Evolutionary conservation across 352 stramenopile genomes (phyloP), one percentile per base, ranked within the genome.

Genomic region (Pilasporangium apinafurcum): DNA sequence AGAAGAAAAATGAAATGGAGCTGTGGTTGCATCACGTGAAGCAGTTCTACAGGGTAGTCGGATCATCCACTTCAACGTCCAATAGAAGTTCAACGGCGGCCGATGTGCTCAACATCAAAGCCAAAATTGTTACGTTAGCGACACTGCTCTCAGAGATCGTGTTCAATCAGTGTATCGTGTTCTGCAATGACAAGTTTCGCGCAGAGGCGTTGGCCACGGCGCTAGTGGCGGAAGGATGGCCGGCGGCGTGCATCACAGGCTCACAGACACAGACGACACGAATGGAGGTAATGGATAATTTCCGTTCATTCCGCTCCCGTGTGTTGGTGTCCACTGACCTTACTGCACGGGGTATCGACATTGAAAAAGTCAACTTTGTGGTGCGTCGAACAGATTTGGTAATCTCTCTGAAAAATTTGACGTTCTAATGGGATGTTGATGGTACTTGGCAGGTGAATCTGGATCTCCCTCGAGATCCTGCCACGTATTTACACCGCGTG

Each of bases 131-230:
- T 21, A 60, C 58, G 39, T 56, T 91, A 16, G 65, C 59, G 24
- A 31, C 44, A 18, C 51, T 91, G 24, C 69, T 91, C 6, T 70
- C 79, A 4, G 68, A 85, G 40, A 62, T 89, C 32, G 48, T 67
- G 28, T 91, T 91, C 47, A 65, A 70, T 28, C 75, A 91, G 50
- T 88, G 79, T 48, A 88, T 91, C 43, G 76, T 88, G 26, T 91
- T 91, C 44, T 89, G 73, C 59, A 91, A 91, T 57, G 79, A 88
- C 59, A 91, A 88, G 58, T 74, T 85, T 41, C 65, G 75, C 7
- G 73, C 79, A 0, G 76, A 89, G 50, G 76, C 73, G 8, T 34
- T 89, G 12, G 70, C 76, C 3, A 64, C 54, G 0, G 76, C 73
- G 12, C 59, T 91, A 18, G 46, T 43, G 13, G 52, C 46, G 6